Conservation (phyloP, 2,329 filamentous ascomycete genomes). For the Apiospora sp. region DNA sequence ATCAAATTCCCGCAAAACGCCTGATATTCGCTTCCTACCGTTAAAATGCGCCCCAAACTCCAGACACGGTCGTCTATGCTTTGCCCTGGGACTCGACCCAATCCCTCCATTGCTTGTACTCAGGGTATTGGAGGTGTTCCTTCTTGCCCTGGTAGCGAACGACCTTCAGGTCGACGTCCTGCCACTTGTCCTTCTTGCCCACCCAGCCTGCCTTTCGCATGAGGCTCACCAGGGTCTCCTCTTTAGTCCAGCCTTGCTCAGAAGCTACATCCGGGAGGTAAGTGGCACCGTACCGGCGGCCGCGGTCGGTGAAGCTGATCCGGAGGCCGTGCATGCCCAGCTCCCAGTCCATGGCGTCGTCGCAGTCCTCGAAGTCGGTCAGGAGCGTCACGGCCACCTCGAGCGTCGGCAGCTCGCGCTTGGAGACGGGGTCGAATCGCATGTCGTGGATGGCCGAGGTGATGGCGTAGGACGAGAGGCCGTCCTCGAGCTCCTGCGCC, state of each 20-base stretch:
- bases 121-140: slow-evolving; percentile 71
- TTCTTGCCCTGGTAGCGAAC: slow-evolving; percentile 89
- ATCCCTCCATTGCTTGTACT: slow-evolving; percentile 82
- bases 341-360: slow-evolving; percentile 82
- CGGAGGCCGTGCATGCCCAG: slow-evolving; percentile 87
- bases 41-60: slow-evolving; percentile 18
- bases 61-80: slow-evolving; percentile 29
- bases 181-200: slow-evolving; percentile 81
- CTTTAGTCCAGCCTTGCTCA: slow-evolving; percentile 95
- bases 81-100: slow-evolving; percentile 63
- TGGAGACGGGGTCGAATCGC: slow-evolving; percentile 65
- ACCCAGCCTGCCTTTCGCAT: slow-evolving; percentile 96
- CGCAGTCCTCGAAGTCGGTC: slow-evolving; percentile 81
- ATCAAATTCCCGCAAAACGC: background rate
- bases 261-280: slow-evolving; percentile 91
- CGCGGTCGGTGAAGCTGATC: slow-evolving; percentile 81
- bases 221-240: slow-evolving; percentile 87
- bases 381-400: slow-evolving; percentile 81
- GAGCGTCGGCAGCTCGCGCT: slow-evolving; percentile 63
- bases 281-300: slow-evolving; percentile 80
- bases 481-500: slow-evolving; percentile 73
- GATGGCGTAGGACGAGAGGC: slow-evolving; percentile 81
- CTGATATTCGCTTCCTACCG: slow-evolving; percentile 1
- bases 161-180: slow-evolving; percentile 78
- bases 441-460: slow-evolving; percentile 75